Evolutionary conservation across 805 yeast genomes (phyloP).

Genomic region (Blastobotrys attinorum): DNA sequence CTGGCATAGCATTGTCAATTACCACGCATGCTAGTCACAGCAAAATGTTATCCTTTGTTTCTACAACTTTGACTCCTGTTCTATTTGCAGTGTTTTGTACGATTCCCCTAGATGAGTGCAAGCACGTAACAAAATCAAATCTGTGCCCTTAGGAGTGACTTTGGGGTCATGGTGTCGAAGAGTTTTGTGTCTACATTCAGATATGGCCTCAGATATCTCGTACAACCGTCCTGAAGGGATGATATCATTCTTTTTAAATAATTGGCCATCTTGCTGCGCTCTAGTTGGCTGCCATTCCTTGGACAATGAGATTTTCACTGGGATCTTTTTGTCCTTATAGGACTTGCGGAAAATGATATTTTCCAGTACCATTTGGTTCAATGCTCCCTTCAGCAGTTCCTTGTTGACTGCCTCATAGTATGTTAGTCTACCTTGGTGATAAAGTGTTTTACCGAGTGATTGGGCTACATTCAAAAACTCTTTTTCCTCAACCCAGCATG

Average conservation of each 20-base stretch:
- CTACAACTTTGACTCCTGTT: too few species aligned
- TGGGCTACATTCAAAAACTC: constrained; percentile 31
- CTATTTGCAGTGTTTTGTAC: constrained; percentile 10
- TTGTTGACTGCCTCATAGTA: constrained; percentile 36
- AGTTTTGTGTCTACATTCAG: constrained; percentile 31
- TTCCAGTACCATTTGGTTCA: constrained; percentile 26
- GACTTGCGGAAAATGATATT: constrained; percentile 25
- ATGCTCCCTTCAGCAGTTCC: constrained; percentile 33
- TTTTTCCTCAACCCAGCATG: constrained; percentile 25
- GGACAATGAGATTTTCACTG: constrained; percentile 15
- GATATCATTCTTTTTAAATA: constrained; percentile 12
- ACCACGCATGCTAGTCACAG: not conserved
- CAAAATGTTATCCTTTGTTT: too few species aligned
- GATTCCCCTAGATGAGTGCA: constrained; percentile 13
- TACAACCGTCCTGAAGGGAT: constrained; percentile 26
- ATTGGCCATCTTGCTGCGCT: constrained; percentile 3
- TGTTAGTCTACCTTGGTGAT: constrained; percentile 33
- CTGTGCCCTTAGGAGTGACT: constrained; percentile 8
- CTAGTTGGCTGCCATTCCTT: constrained; percentile 19
- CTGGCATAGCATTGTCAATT: too few species aligned
- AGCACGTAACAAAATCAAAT: constrained; percentile 15
- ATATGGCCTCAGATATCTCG: constrained; percentile 27
- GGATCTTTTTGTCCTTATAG: constrained; percentile 15
- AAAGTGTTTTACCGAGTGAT: constrained; percentile 35
- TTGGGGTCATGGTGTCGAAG: constrained; percentile 23